Evolutionary conservation across 2,329 filamentous ascomycete genomes (phyloP).

Genomic region (Colletotrichum simmondsii): DNA sequence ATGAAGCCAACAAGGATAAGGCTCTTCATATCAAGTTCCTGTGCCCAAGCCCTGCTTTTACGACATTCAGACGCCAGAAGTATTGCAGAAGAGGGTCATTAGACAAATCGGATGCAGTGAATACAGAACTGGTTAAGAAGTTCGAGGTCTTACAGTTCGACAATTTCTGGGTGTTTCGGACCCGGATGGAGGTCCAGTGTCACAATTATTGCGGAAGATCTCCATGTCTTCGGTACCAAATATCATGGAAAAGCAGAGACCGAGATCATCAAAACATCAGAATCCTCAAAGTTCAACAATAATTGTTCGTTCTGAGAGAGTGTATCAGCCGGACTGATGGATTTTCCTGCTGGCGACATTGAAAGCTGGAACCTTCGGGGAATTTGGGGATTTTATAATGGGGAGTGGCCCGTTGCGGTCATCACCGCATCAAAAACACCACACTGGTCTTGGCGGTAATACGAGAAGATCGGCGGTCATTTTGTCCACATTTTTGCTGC

Average conservation of each 20-base stretch:
- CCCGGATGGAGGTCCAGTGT: too few relatives aligned
- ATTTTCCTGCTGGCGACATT: too few relatives aligned
- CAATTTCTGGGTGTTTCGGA: too few relatives aligned
- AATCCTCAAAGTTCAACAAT: too few relatives aligned
- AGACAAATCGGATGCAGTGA: background rate
- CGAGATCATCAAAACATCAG: background rate
- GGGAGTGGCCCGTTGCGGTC: background rate
- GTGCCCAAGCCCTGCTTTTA: background rate
- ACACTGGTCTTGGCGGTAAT: background rate
- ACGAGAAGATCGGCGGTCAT: background rate
- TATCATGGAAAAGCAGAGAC: background rate
- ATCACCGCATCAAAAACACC: background rate
- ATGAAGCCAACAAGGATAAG: background rate
- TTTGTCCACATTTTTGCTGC: background rate
- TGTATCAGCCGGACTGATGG: background rate
- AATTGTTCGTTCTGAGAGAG: background rate
- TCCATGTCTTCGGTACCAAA: background rate
- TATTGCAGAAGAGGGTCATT: background rate
- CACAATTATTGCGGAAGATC: too few relatives aligned
- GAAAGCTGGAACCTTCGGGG: background rate
- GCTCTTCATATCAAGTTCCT: too few relatives aligned
- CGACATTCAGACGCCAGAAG: background rate
- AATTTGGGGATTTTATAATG: background rate
- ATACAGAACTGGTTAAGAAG: background rate
- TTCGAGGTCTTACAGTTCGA: background rate